These are phyloP conservation scores for Apiospora kogelbergensis DNA, from an alignment of 2,329 filamentous ascomycete species.

Conservation along the genomic window DNA sequence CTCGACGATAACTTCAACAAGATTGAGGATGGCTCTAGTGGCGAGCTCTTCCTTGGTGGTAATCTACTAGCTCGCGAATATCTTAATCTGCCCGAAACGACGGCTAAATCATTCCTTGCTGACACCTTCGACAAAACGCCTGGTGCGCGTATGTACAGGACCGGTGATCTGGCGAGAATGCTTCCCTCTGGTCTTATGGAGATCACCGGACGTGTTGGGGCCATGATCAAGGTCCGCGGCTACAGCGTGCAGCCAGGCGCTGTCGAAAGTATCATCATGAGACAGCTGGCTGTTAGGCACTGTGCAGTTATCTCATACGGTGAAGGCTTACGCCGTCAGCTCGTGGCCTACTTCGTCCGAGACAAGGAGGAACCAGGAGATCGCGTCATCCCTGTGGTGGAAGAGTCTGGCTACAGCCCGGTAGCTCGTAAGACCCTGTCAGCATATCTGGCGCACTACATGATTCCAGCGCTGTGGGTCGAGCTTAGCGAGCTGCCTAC, in stretches of 20 bases:
- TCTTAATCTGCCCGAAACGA: constrained; percentile 76
- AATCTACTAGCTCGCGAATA: constrained; percentile 72
- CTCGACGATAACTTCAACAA: constrained; percentile 67
- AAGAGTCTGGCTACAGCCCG: constrained; percentile 71
- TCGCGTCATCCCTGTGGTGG: constrained; percentile 63
- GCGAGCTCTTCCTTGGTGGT: constrained; percentile 78
- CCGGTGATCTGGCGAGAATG: constrained; percentile 69
- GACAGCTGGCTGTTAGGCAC: constrained; percentile 67
- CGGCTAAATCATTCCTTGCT: constrained; percentile 67
- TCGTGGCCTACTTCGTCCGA: constrained; percentile 74
- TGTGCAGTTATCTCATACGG: constrained; percentile 74
- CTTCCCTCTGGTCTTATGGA: constrained; percentile 68
- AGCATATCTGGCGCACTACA: constrained; percentile 73
- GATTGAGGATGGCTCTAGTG: constrained; percentile 61
- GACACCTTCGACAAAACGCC: constrained; percentile 62
- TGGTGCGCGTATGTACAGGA: constrained; percentile 71
- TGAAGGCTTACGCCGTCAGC: constrained; percentile 71
- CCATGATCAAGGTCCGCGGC: constrained; percentile 79
- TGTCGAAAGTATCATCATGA: constrained; percentile 71
- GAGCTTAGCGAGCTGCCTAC: constrained; percentile 70
- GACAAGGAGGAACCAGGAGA: constrained; percentile 60
- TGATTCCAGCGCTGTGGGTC: constrained; percentile 80
- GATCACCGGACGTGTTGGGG: constrained; percentile 73
- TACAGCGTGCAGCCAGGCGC: constrained; percentile 78
- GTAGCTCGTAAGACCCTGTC: constrained; percentile 64